These are phyloP conservation scores for Ophiostoma novo-ulmi DNA, from an alignment of 2,329 filamentous ascomycete species.

Conservation along the genomic window DNA sequence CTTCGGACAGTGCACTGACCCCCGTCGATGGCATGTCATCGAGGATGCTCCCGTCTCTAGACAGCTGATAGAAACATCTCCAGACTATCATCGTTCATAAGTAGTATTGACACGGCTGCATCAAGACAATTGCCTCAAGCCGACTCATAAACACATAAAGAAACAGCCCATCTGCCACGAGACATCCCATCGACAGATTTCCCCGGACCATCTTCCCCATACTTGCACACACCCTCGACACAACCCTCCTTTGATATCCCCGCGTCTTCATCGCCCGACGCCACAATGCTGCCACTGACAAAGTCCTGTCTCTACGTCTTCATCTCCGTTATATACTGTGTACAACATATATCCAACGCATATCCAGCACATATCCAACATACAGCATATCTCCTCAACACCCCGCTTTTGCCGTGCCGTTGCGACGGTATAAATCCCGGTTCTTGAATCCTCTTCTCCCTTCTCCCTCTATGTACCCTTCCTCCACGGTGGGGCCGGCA, in stretches of 20 bases:
- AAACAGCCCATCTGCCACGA: constrained; percentile 6
- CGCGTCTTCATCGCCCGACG: neutral
- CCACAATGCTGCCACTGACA: neutral
- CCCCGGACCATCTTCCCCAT: constrained; percentile 5
- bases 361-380: too few species aligned
- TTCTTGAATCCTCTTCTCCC: constrained; percentile 2
- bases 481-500: neutral
- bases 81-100: too few species aligned
- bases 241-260: neutral
- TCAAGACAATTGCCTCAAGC: neutral
- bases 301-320: neutral
- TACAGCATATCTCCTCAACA: neutral
- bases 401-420: neutral
- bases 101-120: too few species aligned
- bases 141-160: neutral
- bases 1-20: neutral
- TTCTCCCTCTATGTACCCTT: neutral
- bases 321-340: too few species aligned
- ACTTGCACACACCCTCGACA: neutral
- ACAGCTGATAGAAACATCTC: neutral
- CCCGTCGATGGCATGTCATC: neutral
- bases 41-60: neutral
- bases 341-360: too few species aligned
- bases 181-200: neutral
- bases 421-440: neutral